Evolutionary conservation across 2,329 filamentous ascomycete genomes (phyloP).

Genomic region (Myrmaecium sp.): DNA sequence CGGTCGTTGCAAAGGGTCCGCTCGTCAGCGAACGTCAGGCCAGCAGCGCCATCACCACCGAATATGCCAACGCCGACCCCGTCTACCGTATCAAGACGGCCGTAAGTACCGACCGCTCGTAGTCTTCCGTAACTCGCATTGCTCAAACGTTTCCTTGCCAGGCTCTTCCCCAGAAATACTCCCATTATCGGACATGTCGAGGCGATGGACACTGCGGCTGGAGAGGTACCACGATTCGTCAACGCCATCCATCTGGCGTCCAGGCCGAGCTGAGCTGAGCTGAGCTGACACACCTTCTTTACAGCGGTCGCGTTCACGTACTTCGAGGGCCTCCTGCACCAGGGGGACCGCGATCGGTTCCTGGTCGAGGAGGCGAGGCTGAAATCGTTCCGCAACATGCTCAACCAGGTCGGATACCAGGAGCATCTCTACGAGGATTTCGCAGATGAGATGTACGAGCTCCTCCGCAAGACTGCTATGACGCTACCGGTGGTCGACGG

Average conservation of each 20-base stretch:
- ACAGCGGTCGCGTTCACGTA: conserved; percentile 84
- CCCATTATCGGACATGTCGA: conserved; percentile 70
- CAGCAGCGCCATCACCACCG: conserved; percentile 59
- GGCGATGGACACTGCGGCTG: conserved; percentile 96
- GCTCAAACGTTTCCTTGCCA: conserved; percentile 20
- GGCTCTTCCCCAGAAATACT: conserved; percentile 69
- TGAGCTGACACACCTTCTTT: conserved; percentile 12
- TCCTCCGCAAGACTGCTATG: conserved; percentile 47
- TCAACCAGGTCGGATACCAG: conserved; percentile 52
- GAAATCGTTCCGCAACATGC: conserved; percentile 49
- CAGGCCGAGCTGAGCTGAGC: conserved; percentile 2
- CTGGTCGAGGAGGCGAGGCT: conserved; percentile 57
- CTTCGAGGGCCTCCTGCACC: conserved; percentile 66
- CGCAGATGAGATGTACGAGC: conserved; percentile 52
- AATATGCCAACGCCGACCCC: conserved; percentile 79
- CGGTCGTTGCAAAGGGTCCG: conserved; percentile 45
- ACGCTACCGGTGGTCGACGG: conserved; percentile 40
- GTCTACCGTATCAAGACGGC: conserved; percentile 74
- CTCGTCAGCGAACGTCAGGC: conserved; percentile 64
- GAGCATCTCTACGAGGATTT: conserved; percentile 67
- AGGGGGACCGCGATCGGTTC: conserved; percentile 47
- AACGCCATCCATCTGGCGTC: conserved; percentile 18
- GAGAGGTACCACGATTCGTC: no score
- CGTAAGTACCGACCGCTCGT: conserved; percentile 34
- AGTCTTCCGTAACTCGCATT: conserved; percentile 2